Evolutionary conservation across 1,139 yeast species (phyloP).

Genomic region (Barnettozyma hawaiiensis): DNA sequence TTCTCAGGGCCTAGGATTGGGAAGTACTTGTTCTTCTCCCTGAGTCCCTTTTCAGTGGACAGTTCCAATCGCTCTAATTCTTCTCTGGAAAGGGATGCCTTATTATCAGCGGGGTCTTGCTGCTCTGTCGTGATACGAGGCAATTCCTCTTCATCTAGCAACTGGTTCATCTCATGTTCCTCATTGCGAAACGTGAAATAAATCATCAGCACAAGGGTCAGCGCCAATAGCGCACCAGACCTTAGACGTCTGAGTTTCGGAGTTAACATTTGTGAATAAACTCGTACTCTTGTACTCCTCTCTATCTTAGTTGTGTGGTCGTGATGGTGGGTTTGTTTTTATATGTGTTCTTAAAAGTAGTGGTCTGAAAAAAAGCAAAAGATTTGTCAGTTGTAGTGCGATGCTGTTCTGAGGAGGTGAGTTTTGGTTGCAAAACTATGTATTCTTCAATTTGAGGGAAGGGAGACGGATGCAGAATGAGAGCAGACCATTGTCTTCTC

Average conservation of each 20-base stretch:
- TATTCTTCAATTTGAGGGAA: too few relatives aligned
- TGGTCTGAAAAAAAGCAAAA: too few relatives aligned
- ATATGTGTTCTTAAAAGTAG: too few relatives aligned
- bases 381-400: too few relatives aligned
- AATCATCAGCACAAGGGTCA: slow-evolving; percentile 20
- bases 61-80: slow-evolving; percentile 4
- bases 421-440: too few relatives aligned
- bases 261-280: not conserved
- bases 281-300: too few relatives aligned
- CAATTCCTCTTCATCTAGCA: slow-evolving; percentile 21
- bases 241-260: slow-evolving; percentile 19
- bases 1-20: slow-evolving; percentile 29
- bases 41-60: slow-evolving; percentile 14
- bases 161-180: slow-evolving; percentile 20
- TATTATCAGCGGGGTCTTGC: not conserved
- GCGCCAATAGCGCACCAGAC: slow-evolving; percentile 13
- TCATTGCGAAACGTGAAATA: slow-evolving; percentile 26
- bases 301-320: too few relatives aligned
- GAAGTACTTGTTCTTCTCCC: slow-evolving; percentile 34
- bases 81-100: slow-evolving; percentile 4
- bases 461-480: too few relatives aligned
- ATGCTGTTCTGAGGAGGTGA: too few relatives aligned
- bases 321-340: too few relatives aligned
- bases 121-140: slow-evolving; percentile 18
- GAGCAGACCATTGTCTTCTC: too few relatives aligned